Percentiles rank a stretch among this genome's conserved stretches.
Conservation (phyloP, 2,329 filamentous ascomycete genomes). For the Trichoderma semiorbis region DNA sequence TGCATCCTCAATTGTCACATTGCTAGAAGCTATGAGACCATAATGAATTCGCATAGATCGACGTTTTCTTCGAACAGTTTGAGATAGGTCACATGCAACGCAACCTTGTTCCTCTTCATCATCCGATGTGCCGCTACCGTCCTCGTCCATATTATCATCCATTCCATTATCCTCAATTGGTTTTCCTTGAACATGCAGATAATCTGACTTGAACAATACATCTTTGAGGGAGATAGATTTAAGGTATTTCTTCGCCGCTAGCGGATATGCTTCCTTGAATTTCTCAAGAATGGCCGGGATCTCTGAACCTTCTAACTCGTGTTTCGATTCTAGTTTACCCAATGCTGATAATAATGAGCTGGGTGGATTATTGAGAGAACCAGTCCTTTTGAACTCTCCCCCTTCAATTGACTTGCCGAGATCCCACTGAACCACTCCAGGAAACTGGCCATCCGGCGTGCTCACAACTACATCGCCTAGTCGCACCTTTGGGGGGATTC, state of each 20-base stretch:
- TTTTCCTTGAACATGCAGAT: fast-evolving
- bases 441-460: neutral
- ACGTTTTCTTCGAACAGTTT: neutral
- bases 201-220: neutral
- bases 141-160: neutral
- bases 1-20: neutral
- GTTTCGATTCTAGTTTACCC: neutral
- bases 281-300: neutral
- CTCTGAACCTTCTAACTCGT: neutral
- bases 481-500: neutral
- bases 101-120: neutral
- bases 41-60: neutral
- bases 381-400: neutral
- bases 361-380: neutral
- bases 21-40: neutral
- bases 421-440: neutral
- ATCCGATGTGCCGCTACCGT: neutral
- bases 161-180: neutral
- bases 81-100: neutral
- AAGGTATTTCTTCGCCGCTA: neutral
- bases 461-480: neutral
- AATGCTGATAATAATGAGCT: neutral
- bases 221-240: neutral
- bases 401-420: neutral
- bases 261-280: neutral